Conservation (phyloP, 768 basidiomycete species). For the Mycena galericulata region DNA sequence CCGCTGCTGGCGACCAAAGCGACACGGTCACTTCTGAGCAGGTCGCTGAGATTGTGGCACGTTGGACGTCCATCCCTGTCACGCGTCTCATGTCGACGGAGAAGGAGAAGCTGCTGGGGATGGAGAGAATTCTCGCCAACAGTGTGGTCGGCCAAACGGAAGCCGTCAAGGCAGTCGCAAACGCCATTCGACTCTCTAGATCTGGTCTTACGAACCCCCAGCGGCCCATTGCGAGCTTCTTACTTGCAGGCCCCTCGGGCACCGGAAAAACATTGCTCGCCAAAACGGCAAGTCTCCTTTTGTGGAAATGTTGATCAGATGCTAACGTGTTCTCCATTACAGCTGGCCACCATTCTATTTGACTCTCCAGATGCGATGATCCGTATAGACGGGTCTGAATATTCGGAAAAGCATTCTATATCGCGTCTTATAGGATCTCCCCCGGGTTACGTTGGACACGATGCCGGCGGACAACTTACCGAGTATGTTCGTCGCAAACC, state of each 20-base stretch:
- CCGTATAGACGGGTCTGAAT: constrained; percentile 92
- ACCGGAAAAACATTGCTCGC: constrained; percentile 92
- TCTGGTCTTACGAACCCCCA: constrained; percentile 93
- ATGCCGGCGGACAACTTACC: constrained; percentile 90
- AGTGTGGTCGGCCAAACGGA: constrained; percentile 92
- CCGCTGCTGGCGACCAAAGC: constrained; percentile 62
- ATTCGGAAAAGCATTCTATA: constrained; percentile 80
- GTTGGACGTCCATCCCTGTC: constrained; percentile 95
- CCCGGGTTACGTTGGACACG: constrained; percentile 93
- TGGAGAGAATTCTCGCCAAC: constrained; percentile 86
- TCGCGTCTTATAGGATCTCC: constrained; percentile 69
- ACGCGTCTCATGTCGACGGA: constrained; percentile 89
- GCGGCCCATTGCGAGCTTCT: constrained; percentile 91
- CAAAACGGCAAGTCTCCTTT: constrained; percentile 75
- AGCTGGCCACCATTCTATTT: constrained; percentile 92
- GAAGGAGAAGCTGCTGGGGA: constrained; percentile 85
- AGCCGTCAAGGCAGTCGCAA: constrained; percentile 92
- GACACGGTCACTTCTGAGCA: constrained; percentile 88
- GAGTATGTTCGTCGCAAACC: constrained; percentile 94
- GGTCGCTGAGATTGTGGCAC: constrained; percentile 93
- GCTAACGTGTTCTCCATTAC: constrained; percentile 30
- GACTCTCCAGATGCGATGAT: constrained; percentile 94
- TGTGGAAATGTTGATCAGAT: not conserved
- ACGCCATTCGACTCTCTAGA: constrained; percentile 92
- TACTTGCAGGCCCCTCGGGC: constrained; percentile 93